Base-by-base conservation (phyloP, 1,284 basidiomycete genomes). In the Pseudozyma tsukubaensis region DNA sequence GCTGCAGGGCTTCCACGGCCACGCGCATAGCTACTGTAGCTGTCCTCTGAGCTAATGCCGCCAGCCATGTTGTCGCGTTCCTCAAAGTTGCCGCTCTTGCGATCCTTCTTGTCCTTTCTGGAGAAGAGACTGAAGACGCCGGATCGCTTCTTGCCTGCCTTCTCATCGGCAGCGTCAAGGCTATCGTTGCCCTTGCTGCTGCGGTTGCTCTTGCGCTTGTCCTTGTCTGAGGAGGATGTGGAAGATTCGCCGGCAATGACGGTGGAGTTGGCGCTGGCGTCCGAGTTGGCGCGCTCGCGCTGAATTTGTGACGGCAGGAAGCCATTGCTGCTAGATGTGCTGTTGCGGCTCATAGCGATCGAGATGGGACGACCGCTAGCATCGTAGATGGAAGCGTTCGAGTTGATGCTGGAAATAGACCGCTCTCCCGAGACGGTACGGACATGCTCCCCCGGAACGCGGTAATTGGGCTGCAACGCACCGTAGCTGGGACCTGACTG, bases 51-150 rank as follows among this genome's bases (percentile, higher is more conserved):
- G 50, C 64, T 72, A 48, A 76, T 60, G 3, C 77, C 77, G 40
- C 24, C 24, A 29, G 64, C 56, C 49, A 70, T 59, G 58, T 61
- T 59, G 50, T 80, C 74, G 42, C 66, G 66, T 39, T 78, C 72
- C 37, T 68, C 62, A 34, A 79, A 76, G 42, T 43, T 66, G 53
- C 70, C 75, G 24, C 73, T 78, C 67, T 82, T 82, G 50, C 80
- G 64, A 54, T 80, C 79, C 64, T 78, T 80, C 56, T 80, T 80
- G 66, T 82, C 80, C 59, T 82, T 82, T 10, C 80, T 60, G 10
- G 77, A 77, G 61, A 82, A 82, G 21, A 82, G 72, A 40, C 74
- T 77, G 58, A 82, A 82, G 21, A 82, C 80, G 52, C 80, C 79
- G 10, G 80, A 80, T 2, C 78, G 73, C 68, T 82, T 82, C 79